Conservation (phyloP, 768 basidiomycete species). For the Panaeolus cyanescens region DNA sequence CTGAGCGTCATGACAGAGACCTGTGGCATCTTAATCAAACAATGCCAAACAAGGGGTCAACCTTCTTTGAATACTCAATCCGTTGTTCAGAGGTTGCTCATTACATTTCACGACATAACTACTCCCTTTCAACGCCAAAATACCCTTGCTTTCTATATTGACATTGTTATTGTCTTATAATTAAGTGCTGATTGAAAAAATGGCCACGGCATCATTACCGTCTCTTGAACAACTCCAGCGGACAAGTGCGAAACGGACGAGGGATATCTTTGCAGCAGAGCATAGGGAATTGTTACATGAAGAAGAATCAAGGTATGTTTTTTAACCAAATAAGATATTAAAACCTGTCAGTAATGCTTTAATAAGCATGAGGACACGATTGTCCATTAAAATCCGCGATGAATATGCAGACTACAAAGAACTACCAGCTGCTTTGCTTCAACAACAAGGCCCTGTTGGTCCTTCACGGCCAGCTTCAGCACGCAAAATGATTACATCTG, state of each 20-base stretch:
- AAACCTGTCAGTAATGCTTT: slow-evolving; percentile 49
- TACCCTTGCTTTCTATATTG: background rate
- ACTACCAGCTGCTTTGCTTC: slow-evolving; percentile 76
- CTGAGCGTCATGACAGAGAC: background rate
- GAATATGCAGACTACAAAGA: slow-evolving; percentile 89
- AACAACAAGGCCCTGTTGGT: slow-evolving; percentile 81
- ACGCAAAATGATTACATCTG: slow-evolving; percentile 73
- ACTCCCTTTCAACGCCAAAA: background rate
- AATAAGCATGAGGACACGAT: slow-evolving; percentile 38
- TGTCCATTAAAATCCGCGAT: slow-evolving; percentile 85
- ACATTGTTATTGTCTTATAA: background rate
- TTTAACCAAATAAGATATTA: background rate
- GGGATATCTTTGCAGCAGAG: slow-evolving; percentile 67
- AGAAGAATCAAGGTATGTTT: slow-evolving; percentile 68
- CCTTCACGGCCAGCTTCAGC: slow-evolving; percentile 64
- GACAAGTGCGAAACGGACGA: slow-evolving; percentile 69
- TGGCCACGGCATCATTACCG: slow-evolving; percentile 57
- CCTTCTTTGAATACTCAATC: background rate
- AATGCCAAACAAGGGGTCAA: slow-evolving; percentile 15
- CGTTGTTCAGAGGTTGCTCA: background rate
- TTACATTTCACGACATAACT: background rate
- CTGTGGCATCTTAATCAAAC: slow-evolving; percentile 16
- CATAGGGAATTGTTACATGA: slow-evolving; percentile 61
- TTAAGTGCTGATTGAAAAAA: slow-evolving; percentile 15
- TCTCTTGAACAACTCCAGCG: slow-evolving; percentile 68